Conservation (phyloP, 306 rosid species). For the Rubus idaeus region DNA sequence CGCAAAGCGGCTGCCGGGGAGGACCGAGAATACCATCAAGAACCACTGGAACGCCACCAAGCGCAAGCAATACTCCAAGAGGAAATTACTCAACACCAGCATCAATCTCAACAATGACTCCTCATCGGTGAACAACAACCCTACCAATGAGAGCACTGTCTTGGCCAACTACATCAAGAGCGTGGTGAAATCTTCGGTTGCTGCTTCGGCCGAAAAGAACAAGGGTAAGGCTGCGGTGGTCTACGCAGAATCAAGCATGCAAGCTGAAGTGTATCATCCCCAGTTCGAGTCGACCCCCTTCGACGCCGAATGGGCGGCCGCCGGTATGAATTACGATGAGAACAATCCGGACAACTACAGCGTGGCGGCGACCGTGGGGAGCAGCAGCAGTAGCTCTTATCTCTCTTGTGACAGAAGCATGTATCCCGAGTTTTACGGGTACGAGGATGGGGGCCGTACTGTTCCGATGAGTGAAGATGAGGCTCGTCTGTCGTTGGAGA, state of each 20-base stretch:
- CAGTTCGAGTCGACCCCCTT: not conserved
- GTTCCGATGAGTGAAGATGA: slow-evolving; percentile 7
- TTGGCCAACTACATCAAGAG: slow-evolving; percentile 54
- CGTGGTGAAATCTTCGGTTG: not conserved
- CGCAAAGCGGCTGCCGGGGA: slow-evolving; percentile 49
- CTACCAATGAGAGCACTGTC: slow-evolving; percentile 7
- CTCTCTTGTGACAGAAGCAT: not conserved
- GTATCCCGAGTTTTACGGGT: not conserved
- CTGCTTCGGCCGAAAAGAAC: not conserved
- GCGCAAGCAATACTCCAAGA: slow-evolving; percentile 47
- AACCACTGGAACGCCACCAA: slow-evolving; percentile 82
- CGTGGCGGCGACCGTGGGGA: not conserved
- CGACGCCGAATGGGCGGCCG: not conserved
- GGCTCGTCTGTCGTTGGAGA: slow-evolving; percentile 29
- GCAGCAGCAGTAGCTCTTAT: not conserved
- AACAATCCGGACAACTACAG: not conserved
- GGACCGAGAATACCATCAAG: slow-evolving; percentile 71
- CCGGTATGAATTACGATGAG: not conserved
- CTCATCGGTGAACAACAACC: not conserved
- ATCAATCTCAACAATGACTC: not conserved
- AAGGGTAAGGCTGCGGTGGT: not conserved
- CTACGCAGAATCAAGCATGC: not conserved
- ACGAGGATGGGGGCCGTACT: not conserved
- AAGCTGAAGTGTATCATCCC: not conserved
- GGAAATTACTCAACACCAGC: slow-evolving; percentile 15